Percentiles rank a stretch among this genome's conserved stretches.
Evolutionary conservation across 805 yeast species (phyloP).

Genomic region (Myxozyma sirexii): DNA sequence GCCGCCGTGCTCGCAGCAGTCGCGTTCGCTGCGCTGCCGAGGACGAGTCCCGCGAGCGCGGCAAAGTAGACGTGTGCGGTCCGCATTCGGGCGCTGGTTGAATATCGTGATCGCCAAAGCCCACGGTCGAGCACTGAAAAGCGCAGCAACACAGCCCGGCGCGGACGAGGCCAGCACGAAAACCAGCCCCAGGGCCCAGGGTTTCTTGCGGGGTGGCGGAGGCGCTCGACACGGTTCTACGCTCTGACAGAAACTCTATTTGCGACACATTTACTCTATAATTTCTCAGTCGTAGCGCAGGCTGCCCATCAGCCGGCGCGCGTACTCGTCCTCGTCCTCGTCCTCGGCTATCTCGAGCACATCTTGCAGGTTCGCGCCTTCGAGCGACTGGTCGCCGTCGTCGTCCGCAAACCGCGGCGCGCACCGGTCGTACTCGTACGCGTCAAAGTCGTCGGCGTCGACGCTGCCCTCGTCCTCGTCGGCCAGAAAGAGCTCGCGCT

Average conservation of each 20-base stretch:
- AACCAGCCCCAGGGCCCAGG: no score
- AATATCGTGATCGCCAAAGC: neutral
- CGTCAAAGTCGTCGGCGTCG: conserved; percentile 32
- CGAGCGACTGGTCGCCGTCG: conserved; percentile 25
- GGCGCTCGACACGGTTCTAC: neutral
- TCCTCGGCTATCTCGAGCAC: conserved; percentile 17
- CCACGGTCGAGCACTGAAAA: no score
- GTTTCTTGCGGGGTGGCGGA: no score
- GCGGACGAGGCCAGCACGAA: no score
- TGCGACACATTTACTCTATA: neutral
- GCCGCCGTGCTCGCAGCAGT: no score
- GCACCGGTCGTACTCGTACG: conserved; percentile 22
- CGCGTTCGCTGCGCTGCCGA: no score
- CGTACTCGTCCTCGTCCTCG: conserved; percentile 12
- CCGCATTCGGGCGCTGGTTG: neutral
- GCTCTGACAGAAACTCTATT: neutral
- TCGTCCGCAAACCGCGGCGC: conserved; percentile 30
- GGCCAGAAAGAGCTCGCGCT: conserved; percentile 39
- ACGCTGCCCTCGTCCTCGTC: conserved; percentile 44
- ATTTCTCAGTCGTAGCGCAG: neutral
- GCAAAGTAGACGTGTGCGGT: neutral
- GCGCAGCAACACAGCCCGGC: no score
- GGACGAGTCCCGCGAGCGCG: no score
- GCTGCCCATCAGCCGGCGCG: conserved; percentile 8
- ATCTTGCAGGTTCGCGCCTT: conserved; percentile 24